Evolutionary conservation across 2,329 filamentous ascomycete species (phyloP).

Genomic region (Cladosporium sp.): DNA sequence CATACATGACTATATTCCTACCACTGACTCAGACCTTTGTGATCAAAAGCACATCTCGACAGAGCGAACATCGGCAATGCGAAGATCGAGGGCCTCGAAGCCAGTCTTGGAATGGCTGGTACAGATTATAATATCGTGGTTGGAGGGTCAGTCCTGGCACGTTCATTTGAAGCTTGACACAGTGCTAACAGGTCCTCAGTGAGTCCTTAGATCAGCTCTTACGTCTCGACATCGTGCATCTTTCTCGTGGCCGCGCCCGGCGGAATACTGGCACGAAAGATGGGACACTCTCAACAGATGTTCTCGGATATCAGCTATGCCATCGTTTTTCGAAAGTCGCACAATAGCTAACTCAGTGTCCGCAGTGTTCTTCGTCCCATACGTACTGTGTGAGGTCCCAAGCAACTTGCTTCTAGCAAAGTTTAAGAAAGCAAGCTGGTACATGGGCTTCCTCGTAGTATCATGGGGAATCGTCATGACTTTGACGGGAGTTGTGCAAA

Average conservation of each 20-base stretch:
- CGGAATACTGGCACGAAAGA: too few species aligned
- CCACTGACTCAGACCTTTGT: background rate
- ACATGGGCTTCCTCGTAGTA: constrained; percentile 29
- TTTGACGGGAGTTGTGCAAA: constrained; percentile 28
- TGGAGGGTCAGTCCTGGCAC: background rate
- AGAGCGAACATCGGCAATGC: constrained; percentile 32
- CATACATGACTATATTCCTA: background rate
- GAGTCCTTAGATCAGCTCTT: background rate
- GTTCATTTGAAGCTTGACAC: too few species aligned
- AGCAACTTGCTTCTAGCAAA: constrained; percentile 37
- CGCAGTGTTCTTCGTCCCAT: constrained; percentile 28
- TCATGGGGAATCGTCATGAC: constrained; percentile 30
- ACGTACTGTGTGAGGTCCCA: constrained; percentile 35
- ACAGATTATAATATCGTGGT: constrained; percentile 15
- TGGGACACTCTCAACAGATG: too few species aligned
- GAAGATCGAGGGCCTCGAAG: constrained; percentile 33
- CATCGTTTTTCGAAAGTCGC: too few species aligned
- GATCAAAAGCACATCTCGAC: constrained; percentile 44
- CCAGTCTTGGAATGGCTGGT: constrained; percentile 32
- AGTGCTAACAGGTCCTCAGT: background rate
- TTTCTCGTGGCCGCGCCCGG: too few species aligned
- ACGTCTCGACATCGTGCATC: too few species aligned
- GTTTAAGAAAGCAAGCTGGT: constrained; percentile 45
- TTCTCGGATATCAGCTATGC: too few species aligned
- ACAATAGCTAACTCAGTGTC: too few species aligned